Conservation (phyloP, 306 rosid genomes). For the Prinsepia uniflora region DNA sequence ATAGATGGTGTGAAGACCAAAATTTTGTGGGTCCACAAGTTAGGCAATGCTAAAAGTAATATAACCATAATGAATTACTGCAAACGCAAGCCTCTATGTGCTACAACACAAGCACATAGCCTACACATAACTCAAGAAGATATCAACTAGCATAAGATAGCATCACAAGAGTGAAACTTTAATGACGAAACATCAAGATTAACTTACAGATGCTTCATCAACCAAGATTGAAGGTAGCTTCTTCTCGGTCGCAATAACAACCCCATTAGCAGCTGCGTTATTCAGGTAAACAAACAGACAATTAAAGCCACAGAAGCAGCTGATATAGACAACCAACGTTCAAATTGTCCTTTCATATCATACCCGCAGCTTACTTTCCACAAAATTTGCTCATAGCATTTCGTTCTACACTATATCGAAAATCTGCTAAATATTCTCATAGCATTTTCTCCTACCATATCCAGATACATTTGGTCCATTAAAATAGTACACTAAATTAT, state of each 20-base stretch:
- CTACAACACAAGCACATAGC: not conserved
- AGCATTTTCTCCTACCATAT: no score
- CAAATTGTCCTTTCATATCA: not conserved
- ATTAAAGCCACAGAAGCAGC: not conserved
- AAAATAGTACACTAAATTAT: not conserved
- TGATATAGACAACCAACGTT: not conserved
- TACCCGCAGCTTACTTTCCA: no score
- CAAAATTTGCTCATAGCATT: no score
- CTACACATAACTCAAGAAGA: not conserved
- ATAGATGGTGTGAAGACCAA: not conserved
- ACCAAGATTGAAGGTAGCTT: constrained; percentile 92
- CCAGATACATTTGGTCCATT: not conserved
- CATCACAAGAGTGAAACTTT: not conserved
- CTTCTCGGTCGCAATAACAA: constrained; percentile 94
- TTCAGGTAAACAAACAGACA: constrained; percentile 16
- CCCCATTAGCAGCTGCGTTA: constrained; percentile 89
- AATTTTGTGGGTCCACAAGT: not conserved
- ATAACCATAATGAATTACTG: not conserved
- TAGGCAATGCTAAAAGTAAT: not conserved
- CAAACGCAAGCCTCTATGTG: not conserved
- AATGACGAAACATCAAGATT: constrained; percentile 1
- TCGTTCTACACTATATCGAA: no score
- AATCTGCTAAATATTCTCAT: no score
- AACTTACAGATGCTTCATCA: constrained; percentile 82
- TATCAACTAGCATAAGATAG: not conserved